Evolutionary conservation across 2,329 filamentous ascomycete genomes (phyloP).

Genomic region (Pyrenophora teres): DNA sequence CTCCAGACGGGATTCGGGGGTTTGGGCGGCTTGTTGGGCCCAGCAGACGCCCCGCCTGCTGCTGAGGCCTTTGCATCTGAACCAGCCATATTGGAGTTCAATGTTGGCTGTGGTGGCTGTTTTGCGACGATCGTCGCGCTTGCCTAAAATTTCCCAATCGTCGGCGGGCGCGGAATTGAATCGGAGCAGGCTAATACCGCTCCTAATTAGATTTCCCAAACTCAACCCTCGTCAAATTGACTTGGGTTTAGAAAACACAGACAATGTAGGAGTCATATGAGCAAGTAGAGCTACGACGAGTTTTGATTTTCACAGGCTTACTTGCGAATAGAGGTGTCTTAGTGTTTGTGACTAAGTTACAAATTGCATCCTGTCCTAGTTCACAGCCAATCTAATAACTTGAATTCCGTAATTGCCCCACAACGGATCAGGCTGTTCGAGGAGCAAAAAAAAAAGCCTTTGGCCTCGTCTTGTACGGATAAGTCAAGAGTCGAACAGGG

Average conservation of each 20-base stretch:
- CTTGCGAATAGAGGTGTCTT: no score
- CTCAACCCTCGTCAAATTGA: not conserved
- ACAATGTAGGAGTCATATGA: no score
- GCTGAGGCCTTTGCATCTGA: conserved; percentile 35
- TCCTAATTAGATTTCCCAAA: not conserved
- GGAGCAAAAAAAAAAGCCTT: not conserved
- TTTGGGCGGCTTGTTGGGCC: conserved; percentile 34
- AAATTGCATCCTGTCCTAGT: no score
- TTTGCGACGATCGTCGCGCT: conserved; percentile 14
- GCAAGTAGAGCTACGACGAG: no score
- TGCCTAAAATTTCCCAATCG: conserved; percentile 33
- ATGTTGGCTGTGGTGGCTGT: conserved; percentile 17
- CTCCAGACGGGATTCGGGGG: conserved; percentile 47
- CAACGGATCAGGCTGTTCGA: no score
- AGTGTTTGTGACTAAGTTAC: no score
- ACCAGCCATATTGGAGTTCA: conserved; percentile 36
- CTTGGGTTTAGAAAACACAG: no score
- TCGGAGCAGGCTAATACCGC: conserved; percentile 16
- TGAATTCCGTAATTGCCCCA: no score
- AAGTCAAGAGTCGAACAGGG: not conserved
- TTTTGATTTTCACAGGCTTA: no score
- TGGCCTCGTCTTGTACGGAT: no score
- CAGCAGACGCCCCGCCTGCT: conserved; percentile 26
- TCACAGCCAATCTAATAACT: no score
- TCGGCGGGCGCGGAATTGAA: conserved; percentile 24